Evolutionary conservation across 1,284 basidiomycete genomes (phyloP).

Genomic region (Cerioporus squamosus): DNA sequence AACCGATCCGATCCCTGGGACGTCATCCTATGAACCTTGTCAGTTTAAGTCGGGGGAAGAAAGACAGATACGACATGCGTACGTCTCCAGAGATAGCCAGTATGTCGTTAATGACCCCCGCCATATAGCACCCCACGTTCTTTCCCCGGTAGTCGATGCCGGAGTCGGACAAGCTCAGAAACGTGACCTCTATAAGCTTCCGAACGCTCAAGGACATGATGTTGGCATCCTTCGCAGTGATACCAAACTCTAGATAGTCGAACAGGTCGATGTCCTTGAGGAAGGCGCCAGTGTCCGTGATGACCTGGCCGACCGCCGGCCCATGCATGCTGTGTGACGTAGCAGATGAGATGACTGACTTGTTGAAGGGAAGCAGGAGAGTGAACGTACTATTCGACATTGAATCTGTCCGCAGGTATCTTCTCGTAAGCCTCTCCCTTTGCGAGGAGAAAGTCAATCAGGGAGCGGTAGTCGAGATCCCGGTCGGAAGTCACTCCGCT

Average conservation of each 20-base stretch:
- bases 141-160: conserved; percentile 44
- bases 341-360: no score
- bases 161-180: conserved; percentile 44
- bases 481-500: no score
- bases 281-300: conserved; percentile 40
- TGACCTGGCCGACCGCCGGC: no score
- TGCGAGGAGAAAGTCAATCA: no score
- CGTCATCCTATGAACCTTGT: conserved; percentile 39
- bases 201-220: conserved; percentile 40
- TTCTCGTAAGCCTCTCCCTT: no score
- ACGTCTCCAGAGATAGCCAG: conserved; percentile 11
- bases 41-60: no score
- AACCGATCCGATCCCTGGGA: conserved; percentile 42
- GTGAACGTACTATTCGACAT: no score
- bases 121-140: conserved; percentile 43
- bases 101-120: conserved; percentile 28
- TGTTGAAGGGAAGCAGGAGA: no score
- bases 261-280: conserved; percentile 42
- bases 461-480: no score
- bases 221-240: conserved; percentile 41
- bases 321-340: no score
- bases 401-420: no score
- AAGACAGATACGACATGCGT: no score
- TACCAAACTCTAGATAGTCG: conserved; percentile 45
- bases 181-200: conserved; percentile 42